A percentile compares a stretch with the other conserved stretches of the same genome.
Conservation (phyloP, 305 asterid genomes). For the Fraxinus floribunda region DNA sequence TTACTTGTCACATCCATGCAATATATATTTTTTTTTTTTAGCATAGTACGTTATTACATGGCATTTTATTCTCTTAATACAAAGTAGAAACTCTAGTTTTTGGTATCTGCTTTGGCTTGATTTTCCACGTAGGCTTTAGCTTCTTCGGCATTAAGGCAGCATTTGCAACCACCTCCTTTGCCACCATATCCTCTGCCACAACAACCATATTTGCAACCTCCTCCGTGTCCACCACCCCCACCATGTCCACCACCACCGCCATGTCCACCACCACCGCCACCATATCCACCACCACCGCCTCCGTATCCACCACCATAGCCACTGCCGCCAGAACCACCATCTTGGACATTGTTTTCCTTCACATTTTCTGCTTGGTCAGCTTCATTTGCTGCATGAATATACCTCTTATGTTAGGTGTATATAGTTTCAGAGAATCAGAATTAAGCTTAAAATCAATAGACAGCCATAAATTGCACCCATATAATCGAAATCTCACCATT, state of each 20-base stretch:
- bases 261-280: not conserved
- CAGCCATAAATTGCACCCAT: not conserved
- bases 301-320: not conserved
- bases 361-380: not conserved
- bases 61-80: not conserved
- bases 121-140: conserved; percentile 12
- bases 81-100: conserved; percentile 1
- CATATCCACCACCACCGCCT: not conserved
- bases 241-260: conserved; percentile 4
- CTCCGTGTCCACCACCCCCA: conserved; percentile 6
- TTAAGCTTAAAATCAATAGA: not conserved
- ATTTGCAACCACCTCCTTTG: not conserved
- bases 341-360: conserved; percentile 7
- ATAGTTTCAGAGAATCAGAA: not conserved
- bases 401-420: not conserved
- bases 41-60: not conserved
- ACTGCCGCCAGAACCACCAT: not conserved
- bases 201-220: conserved; percentile 5
- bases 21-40: not conserved
- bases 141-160: conserved; percentile 19
- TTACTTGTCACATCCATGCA: not conserved
- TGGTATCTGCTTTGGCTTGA: conserved; percentile 13
- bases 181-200: conserved; percentile 11
- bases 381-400: conserved; percentile 13
- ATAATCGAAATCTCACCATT: not conserved